phyloP scores from a whole-genome alignment of 2,329 filamentous ascomycete species.

The Cadophora sp. region DNA sequence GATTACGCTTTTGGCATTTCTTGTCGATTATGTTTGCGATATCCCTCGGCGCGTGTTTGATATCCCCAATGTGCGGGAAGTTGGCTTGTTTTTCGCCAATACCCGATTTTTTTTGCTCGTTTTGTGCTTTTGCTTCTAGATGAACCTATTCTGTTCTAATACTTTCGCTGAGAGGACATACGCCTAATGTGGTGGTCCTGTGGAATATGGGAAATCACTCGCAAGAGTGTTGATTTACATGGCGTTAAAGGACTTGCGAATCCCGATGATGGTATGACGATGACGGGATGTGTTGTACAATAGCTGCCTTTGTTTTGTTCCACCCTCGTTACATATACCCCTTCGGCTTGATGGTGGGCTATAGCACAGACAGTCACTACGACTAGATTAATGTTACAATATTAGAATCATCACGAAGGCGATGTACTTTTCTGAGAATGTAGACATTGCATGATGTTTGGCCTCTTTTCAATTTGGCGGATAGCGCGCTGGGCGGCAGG shows the following conservation, averaged over 20 bases:
- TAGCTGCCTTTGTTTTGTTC: conserved; percentile 9
- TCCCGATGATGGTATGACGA: conserved; percentile 6
- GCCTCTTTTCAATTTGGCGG: neutral
- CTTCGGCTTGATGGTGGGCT: neutral
- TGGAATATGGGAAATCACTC: conserved; percentile 18
- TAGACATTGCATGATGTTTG: neutral
- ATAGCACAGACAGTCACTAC: conserved; percentile 13
- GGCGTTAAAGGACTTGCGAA: conserved; percentile 25
- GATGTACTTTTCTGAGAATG: neutral
- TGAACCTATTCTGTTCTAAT: conserved; percentile 26
- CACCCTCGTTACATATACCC: conserved; percentile 28
- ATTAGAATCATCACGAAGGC: conserved; percentile 1
- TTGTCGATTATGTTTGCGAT: conserved; percentile 31
- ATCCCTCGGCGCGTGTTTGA: conserved; percentile 29
- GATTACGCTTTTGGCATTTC: conserved; percentile 15
- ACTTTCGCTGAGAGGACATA: conserved; percentile 20
- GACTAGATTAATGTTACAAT: conserved; percentile 19
- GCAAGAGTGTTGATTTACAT: conserved; percentile 11
- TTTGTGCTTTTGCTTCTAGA: conserved; percentile 12
- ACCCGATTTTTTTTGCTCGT: conserved; percentile 5
- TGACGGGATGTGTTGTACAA: conserved; percentile 9
- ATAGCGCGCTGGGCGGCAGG: neutral
- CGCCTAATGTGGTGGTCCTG: conserved; percentile 17
- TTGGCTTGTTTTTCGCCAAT: conserved; percentile 12
- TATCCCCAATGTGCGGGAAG: conserved; percentile 18